Evolutionary conservation across 2,329 filamentous ascomycete genomes (phyloP), one percentile per base, ranked within the genome.

Genomic region (Scopulariopsis brevicaulis): DNA sequence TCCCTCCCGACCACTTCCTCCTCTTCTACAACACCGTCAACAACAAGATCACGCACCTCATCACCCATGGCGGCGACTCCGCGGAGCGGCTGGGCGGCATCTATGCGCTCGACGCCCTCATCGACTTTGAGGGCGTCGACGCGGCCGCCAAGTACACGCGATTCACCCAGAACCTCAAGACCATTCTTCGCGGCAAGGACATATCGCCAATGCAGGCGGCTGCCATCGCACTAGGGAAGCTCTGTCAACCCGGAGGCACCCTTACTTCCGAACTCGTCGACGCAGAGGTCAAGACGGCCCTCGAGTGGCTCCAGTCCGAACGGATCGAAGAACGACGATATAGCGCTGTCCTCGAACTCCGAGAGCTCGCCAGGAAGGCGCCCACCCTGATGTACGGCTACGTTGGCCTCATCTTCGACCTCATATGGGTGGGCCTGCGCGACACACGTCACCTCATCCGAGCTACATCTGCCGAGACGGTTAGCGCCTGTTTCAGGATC

Each of bases 301-400:
- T 99, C 57, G 94, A 99, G 74, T 97, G 92, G 89, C 82, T 99
- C 59, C 93, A 97, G 69, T 92, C 92, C 54, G 95, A 97, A 69
- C 84, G 93, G 63, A 86, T 96, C 65, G 94, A 99, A 74, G 93
- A 93, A 68, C 83, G 93, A 64, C 84, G 94, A 65, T 96, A 97
- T 69, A 93, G 92, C 59, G 92, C 94, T 20, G 93, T 96, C 8
- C 81, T 99, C 25, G 86, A 96, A 35, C 81, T 99, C 58, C 84
- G 92, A 59, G 94, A 99, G 70, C 80, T 99, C 59, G 91, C 92
- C 7, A 85, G 89, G 65, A 96, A 94, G 69, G 96, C 93, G 2
- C 93, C 93, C 4, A 99, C 94, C 0, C 79, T 99, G 58, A 91
- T 99, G 75, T 99, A 96, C 72, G 85, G 89, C 62, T 97, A 95